A percentile compares a stretch with the other conserved stretches of the same genome.
phyloP scores from a whole-genome alignment of 163 green algal species.

The Picocystis sp. region DNA sequence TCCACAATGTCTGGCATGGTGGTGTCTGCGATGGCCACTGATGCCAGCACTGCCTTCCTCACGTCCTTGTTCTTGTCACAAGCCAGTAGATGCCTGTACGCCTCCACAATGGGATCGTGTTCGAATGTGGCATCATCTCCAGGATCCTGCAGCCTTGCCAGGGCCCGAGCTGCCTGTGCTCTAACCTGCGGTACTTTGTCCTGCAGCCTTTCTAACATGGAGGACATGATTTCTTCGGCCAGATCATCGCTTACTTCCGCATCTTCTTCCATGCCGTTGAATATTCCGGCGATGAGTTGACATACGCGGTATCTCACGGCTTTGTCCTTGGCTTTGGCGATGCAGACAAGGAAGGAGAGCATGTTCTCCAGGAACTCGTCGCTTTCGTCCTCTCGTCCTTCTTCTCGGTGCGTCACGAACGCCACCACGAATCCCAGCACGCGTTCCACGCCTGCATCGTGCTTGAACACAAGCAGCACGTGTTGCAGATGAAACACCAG shows the following conservation, averaged over 20 bases:
- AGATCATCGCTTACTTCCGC: slow-evolving; percentile 25
- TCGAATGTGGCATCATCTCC: slow-evolving; percentile 22
- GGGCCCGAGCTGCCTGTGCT: slow-evolving; percentile 27
- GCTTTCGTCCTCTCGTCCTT: slow-evolving; percentile 9
- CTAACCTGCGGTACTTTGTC: slow-evolving; percentile 34
- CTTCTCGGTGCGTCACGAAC: slow-evolving; percentile 6
- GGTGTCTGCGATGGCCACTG: slow-evolving; percentile 10
- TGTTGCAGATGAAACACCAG: slow-evolving; percentile 8
- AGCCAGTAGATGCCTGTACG: slow-evolving; percentile 8
- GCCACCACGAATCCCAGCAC: slow-evolving; percentile 11
- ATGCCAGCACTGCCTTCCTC: slow-evolving; percentile 17
- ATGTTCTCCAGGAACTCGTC: slow-evolving; percentile 15
- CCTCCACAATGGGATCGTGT: slow-evolving; percentile 6
- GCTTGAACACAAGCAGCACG: slow-evolving; percentile 16
- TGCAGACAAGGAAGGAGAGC: slow-evolving; percentile 19
- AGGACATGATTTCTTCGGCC: slow-evolving; percentile 23
- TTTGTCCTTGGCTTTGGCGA: slow-evolving; percentile 14
- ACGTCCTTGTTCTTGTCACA: slow-evolving; percentile 17
- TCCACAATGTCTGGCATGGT: slow-evolving; percentile 14
- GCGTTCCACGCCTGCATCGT: slow-evolving; percentile 10
- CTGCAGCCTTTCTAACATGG: slow-evolving; percentile 29
- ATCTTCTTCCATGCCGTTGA: slow-evolving; percentile 22
- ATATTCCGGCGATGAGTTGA: slow-evolving; percentile 19
- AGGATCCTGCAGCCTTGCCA: slow-evolving; percentile 30
- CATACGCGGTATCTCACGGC: slow-evolving; percentile 16